Evolutionary conservation across 495 filamentous ascomycete genomes (phyloP).

Genomic region (Patellaria atrata): DNA sequence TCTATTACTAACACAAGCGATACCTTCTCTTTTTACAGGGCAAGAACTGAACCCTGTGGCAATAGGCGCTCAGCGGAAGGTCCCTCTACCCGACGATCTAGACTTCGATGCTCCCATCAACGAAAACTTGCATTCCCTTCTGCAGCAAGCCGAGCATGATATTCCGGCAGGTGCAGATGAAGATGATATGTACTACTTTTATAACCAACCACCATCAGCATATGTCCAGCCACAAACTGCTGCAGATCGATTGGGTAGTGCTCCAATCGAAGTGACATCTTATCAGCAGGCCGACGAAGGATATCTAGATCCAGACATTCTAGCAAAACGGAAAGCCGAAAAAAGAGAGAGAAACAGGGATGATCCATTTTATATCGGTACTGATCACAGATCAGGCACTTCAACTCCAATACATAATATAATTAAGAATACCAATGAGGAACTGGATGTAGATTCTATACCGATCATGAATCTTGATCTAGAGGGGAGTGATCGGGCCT

Average conservation of each 20-base stretch:
- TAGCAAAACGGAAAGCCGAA: slow-evolving; percentile 49
- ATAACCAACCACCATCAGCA: slow-evolving; percentile 37
- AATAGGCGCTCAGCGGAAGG: slow-evolving; percentile 65
- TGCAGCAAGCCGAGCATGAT: slow-evolving; percentile 43
- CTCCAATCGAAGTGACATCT: slow-evolving; percentile 34
- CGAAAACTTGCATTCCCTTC: slow-evolving; percentile 46
- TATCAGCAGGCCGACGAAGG: slow-evolving; percentile 53
- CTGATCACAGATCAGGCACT: slow-evolving; percentile 35
- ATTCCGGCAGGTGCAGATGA: slow-evolving; percentile 35
- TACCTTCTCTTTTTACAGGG: slow-evolving; percentile 73
- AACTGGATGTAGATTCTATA: slow-evolving; percentile 81
- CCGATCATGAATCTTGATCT: slow-evolving; percentile 86
- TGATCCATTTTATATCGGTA: slow-evolving; percentile 86
- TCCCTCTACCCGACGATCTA: slow-evolving; percentile 59
- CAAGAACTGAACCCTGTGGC: slow-evolving; percentile 88
- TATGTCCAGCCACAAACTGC: slow-evolving; percentile 28
- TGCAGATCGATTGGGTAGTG: slow-evolving; percentile 34
- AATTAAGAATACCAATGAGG: slow-evolving; percentile 50
- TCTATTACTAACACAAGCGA: slow-evolving; percentile 68
- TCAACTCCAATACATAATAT: slow-evolving; percentile 62
- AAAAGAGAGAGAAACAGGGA: slow-evolving; percentile 68
- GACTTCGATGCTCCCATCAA: slow-evolving; percentile 74
- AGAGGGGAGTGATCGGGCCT: slow-evolving; percentile 28
- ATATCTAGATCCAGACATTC: slow-evolving; percentile 46
- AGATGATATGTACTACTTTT: slow-evolving; percentile 59